Conservation (phyloP, 2,329 filamentous ascomycete genomes). For the Xylariaceae sp. region DNA sequence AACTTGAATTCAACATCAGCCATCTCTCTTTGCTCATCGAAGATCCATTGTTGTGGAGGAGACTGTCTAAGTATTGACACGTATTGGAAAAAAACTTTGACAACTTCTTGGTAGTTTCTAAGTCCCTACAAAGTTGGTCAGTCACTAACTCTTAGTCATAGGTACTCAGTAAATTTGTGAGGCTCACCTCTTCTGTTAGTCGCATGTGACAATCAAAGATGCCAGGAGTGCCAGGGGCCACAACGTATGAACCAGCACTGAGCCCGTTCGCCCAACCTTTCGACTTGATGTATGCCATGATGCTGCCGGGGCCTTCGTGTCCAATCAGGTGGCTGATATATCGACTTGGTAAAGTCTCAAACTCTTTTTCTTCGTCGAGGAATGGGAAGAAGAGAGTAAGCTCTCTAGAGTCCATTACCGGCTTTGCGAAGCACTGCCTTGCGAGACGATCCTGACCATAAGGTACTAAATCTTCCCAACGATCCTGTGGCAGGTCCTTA, state of each 20-base stretch:
- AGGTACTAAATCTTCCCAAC: slow-evolving; percentile 50
- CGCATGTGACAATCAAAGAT: slow-evolving; percentile 77
- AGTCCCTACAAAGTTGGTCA: slow-evolving; percentile 48
- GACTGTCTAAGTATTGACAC: slow-evolving; percentile 78
- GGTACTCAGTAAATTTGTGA: neutral
- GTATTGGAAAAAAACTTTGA: slow-evolving; percentile 86
- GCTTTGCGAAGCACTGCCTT: slow-evolving; percentile 80
- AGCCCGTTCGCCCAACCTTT: slow-evolving; percentile 87
- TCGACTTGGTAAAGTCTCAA: slow-evolving; percentile 74
- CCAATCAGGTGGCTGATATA: slow-evolving; percentile 89
- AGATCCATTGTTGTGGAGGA: slow-evolving; percentile 86
- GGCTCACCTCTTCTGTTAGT: slow-evolving; percentile 71
- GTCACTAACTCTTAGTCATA: slow-evolving; percentile 2
- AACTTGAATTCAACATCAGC: slow-evolving; percentile 94
- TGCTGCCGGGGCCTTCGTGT: slow-evolving; percentile 88
- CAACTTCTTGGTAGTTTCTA: slow-evolving; percentile 75
- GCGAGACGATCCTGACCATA: slow-evolving; percentile 48
- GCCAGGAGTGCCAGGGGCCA: slow-evolving; percentile 73
- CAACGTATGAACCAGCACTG: slow-evolving; percentile 68
- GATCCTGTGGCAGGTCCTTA: slow-evolving; percentile 65
- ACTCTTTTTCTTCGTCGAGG: slow-evolving; percentile 75
- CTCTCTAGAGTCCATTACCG: slow-evolving; percentile 81
- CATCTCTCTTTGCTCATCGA: slow-evolving; percentile 85
- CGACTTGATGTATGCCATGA: slow-evolving; percentile 83
- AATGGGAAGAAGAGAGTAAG: slow-evolving; percentile 81